Evolutionary conservation across 192 early-diverging fungal genomes (phyloP).

Genomic region (Rhizophlyctis rosea): DNA sequence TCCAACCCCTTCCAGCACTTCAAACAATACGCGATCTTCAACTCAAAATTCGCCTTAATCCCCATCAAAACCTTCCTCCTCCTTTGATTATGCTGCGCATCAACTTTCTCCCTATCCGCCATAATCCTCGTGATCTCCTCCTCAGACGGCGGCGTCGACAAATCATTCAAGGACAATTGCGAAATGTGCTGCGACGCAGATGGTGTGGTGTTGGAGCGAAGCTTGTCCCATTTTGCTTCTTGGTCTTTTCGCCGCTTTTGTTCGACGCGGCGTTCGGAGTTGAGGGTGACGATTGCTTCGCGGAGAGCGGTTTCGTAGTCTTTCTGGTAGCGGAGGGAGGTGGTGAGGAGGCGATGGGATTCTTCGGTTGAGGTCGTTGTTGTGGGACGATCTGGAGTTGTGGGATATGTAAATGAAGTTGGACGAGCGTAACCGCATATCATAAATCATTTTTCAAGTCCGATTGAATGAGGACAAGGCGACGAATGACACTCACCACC

Average conservation of each 20-base stretch:
- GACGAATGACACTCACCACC: too few relatives aligned
- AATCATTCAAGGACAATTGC: not conserved
- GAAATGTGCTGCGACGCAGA: not conserved
- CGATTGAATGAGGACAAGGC: too few relatives aligned
- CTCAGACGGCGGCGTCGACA: not conserved
- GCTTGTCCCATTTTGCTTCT: constrained; percentile 3
- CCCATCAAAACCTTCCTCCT: not conserved
- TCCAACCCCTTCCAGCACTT: too few relatives aligned
- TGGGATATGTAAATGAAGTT: too few relatives aligned
- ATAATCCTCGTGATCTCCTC: not conserved
- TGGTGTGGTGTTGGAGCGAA: not conserved
- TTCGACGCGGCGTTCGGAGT: constrained; percentile 1
- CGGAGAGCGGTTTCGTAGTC: constrained; percentile 9
- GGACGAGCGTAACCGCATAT: too few relatives aligned
- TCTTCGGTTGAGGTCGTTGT: not conserved
- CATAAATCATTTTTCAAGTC: too few relatives aligned
- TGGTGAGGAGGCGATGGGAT: not conserved
- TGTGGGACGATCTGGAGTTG: too few relatives aligned
- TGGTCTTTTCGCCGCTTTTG: constrained; percentile 7
- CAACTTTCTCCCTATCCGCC: constrained; percentile 7
- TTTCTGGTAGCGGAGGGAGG: not conserved
- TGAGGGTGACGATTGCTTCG: constrained; percentile 9
- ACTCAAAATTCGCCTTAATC: not conserved
- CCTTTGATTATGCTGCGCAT: not conserved
- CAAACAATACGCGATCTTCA: too few relatives aligned